Evolutionary conservation across 2,329 filamentous ascomycete species (phyloP).

Genomic region (Microdochium bolleyi): DNA sequence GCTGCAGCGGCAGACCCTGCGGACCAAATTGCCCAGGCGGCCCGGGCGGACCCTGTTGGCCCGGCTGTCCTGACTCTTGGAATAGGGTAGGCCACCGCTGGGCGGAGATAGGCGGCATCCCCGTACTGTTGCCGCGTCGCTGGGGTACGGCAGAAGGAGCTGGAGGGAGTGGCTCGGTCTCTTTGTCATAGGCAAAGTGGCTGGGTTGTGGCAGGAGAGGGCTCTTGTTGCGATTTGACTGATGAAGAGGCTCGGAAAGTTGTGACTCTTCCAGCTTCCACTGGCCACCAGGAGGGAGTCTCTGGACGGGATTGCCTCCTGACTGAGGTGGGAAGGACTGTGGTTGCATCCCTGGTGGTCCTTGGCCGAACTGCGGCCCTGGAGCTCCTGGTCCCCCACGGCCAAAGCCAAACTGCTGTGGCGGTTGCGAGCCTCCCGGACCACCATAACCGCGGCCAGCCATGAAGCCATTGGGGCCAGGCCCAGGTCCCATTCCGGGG

Average conservation of each 20-base stretch:
- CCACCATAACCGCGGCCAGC: constrained; percentile 3
- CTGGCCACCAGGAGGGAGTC: constrained; percentile 30
- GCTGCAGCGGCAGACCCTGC: not conserved
- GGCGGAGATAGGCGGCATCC: constrained; percentile 40
- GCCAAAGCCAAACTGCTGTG: not conserved
- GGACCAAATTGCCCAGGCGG: constrained; percentile 1
- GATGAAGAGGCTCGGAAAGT: constrained; percentile 39
- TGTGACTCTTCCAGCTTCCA: constrained; percentile 51
- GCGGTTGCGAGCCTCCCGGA: constrained; percentile 8
- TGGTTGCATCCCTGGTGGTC: constrained; percentile 5
- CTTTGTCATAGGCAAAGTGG: constrained; percentile 40
- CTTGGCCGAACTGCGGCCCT: constrained; percentile 9
- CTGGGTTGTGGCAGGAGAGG: constrained; percentile 19
- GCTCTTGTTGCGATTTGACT: constrained; percentile 23
- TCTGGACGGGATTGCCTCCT: constrained; percentile 28
- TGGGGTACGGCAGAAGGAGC: constrained; percentile 12
- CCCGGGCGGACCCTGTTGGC: constrained; percentile 5
- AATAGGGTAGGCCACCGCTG: constrained; percentile 42
- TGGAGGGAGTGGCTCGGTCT: constrained; percentile 28
- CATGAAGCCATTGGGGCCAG: constrained; percentile 5
- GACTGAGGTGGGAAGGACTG: constrained; percentile 6
- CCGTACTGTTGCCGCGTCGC: constrained; percentile 12
- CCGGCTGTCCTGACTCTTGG: constrained; percentile 9
- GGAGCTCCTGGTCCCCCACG: not conserved
- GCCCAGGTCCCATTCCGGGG: not conserved